Evolutionary conservation across 176 grass and related monocot genomes (phyloP), one percentile per base, ranked within the genome.

Genomic region (Coix lacrymajobi): DNA sequence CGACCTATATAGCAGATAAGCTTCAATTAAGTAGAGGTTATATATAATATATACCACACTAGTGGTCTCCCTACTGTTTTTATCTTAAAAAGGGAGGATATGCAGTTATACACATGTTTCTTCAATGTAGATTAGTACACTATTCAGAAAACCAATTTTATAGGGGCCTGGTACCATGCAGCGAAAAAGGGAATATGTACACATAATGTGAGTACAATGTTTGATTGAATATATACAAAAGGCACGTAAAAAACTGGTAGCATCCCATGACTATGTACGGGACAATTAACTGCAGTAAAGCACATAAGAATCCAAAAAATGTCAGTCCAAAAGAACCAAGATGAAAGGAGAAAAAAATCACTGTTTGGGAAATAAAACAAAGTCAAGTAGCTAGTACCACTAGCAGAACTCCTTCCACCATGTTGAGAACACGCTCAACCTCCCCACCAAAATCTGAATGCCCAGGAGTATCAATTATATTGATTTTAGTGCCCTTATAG

Each of bases 321-420:
- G 19, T 80, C 40, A 71, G 7, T 71, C 22, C 61, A 44, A 87
- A 45, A 81, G 11, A 57, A 58, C 15, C 4, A 68, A 58, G 30
- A 88, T 62, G 43, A 60, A 68, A 70, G 24, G 19, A 76, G 62
- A 69, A 80, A 48, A 13, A 64, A 44, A 13, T 15, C 30, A 43
- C 24, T 49, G 56, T 70, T 76, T 52, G 5, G 6, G 7, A 16
- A 36, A 54, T 38, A 29, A 64, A 75, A 67, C 49, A 43, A 85
- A 58, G 43, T 45, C 40, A 25, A 84, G n/a, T n/a, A 85, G 19
- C 26, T 82, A 88, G 71, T 95, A 98, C 96, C 92, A 98, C 96
- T 41, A 98, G 87, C 62, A 95, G 96, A 86, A 98, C 91, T 86
- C 96, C 96, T 92, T 98, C 96, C 49, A 98, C 96, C 96, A 98